Evolutionary conservation across 768 basidiomycete species (phyloP), one percentile per base, ranked within the genome.

Genomic region (Zangia roseola): DNA sequence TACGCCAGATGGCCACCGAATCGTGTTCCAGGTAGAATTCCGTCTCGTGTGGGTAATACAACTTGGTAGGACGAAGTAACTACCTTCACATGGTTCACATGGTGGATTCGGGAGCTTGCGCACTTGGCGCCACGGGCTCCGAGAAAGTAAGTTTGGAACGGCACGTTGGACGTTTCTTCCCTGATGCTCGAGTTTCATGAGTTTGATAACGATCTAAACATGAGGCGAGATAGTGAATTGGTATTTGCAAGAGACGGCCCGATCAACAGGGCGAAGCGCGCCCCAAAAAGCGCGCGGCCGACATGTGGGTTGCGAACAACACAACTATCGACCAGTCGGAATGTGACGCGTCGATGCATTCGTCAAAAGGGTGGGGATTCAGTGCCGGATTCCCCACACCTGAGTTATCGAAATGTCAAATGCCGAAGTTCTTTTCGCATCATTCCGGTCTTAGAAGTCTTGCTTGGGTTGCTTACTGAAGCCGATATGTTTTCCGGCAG

Each of bases 1-100:
- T 62, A 54, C 62, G 52, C 51, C 39, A 43, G 55, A 50, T 47
- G 43, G 26, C 37, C 38, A 4, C 24, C 28, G 28, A 44, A 46
- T 44, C 20, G 24, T 41, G 41, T 26, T 24, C 16, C n/a, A 2
- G 44, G 17, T 44, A 35, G 23, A 45, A 49, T 49, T 47, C 49
- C 48, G 40, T 34, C 21, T 43, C 23, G 39, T 50, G 55, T 55
- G 44, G 36, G 37, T 38, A 43, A 33, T 12, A 20, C 23, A 23
- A 26, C 40, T 42, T 43, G 40, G 47, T 43, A 43, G 40, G 23
- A 41, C 40, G 43, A 14, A 7, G 35, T 36, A 38, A 21, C 25
- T 38, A 2, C n/a, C n/a, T n/a, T n/a, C n/a, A n/a, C n/a, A 25
- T 20, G 3, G 12, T 14, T 33, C 30, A 13, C 25, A n/a, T 46